Percentiles rank a stretch among this genome's conserved stretches.
Conservation (phyloP, 2,329 filamentous ascomycete species). For the Paecilomyces fulvus region DNA sequence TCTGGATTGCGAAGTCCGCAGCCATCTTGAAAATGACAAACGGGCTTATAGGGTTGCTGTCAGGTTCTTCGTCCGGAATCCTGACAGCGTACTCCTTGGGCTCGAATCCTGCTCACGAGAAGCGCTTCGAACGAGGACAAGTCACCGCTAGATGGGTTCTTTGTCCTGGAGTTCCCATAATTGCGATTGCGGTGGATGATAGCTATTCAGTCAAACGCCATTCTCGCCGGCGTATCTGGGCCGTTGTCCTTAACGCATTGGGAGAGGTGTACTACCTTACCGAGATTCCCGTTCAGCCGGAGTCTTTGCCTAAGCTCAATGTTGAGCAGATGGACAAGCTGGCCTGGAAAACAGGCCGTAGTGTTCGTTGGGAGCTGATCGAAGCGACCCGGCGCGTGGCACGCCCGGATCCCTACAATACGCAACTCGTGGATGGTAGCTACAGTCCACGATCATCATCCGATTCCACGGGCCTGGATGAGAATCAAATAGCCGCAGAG, state of each 20-base stretch:
- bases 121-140: constrained; percentile 62
- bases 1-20: constrained; percentile 84
- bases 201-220: constrained; percentile 65
- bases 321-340: constrained; percentile 51
- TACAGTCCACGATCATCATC: constrained; percentile 76
- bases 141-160: constrained; percentile 83
- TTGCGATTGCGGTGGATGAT: constrained; percentile 76
- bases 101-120: constrained; percentile 48
- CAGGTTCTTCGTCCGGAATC: constrained; percentile 74
- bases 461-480: constrained; percentile 60
- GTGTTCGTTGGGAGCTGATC: constrained; percentile 70
- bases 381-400: constrained; percentile 68
- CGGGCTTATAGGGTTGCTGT: constrained; percentile 71
- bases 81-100: constrained; percentile 75
- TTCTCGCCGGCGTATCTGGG: constrained; percentile 67
- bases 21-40: constrained; percentile 63
- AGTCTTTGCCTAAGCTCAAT: constrained; percentile 39
- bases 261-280: constrained; percentile 84
- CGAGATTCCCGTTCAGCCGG: constrained; percentile 54
- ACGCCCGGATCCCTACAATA: constrained; percentile 63
- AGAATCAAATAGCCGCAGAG: constrained; percentile 64
- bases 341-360: constrained; percentile 74
- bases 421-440: constrained; percentile 58
- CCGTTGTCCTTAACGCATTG: constrained; percentile 85
- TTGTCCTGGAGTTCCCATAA: constrained; percentile 85